phyloP scores from a whole-genome alignment of 2,329 filamentous ascomycete genomes.

The Aureobasidium sp. region DNA sequence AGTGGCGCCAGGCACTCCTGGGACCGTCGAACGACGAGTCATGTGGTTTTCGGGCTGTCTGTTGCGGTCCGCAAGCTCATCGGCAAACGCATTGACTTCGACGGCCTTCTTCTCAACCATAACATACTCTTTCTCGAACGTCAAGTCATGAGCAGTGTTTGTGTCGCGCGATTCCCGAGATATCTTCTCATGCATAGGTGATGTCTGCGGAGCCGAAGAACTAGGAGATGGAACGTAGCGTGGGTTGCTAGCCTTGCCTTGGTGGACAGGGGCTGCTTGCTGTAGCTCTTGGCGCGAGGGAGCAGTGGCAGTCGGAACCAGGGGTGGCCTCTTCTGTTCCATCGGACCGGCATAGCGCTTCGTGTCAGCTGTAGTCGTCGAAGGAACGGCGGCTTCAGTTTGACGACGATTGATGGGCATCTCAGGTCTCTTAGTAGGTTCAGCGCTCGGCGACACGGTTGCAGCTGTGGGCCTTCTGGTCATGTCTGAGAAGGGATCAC shows the following conservation, averaged over 20 bases:
- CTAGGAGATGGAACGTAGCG: constrained; percentile 11
- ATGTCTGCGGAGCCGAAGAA: constrained; percentile 15
- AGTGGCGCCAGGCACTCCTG: constrained; percentile 57
- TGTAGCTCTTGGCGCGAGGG: constrained; percentile 13
- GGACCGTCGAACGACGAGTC: constrained; percentile 68
- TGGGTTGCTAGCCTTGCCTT: neutral
- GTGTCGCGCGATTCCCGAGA: constrained; percentile 33
- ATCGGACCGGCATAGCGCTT: neutral
- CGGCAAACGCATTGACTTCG: constrained; percentile 93
- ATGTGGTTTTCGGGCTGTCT: constrained; percentile 29
- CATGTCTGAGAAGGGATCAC: neutral
- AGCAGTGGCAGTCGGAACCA: constrained; percentile 15
- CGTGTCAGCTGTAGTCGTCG: neutral
- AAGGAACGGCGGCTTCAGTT: neutral
- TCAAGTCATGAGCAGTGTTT: constrained; percentile 69
- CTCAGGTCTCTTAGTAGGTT: neutral
- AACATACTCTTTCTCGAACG: constrained; percentile 89
- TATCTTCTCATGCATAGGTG: constrained; percentile 32
- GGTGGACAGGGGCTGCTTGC: neutral
- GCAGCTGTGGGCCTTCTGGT: neutral
- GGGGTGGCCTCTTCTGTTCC: constrained; percentile 7
- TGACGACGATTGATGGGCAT: neutral
- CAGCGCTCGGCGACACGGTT: neutral
- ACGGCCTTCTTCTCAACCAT: constrained; percentile 91
- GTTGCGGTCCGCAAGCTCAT: constrained; percentile 66